Evolutionary conservation across 331 rosid genomes (phyloP).

Genomic region (Quercus lobata): DNA sequence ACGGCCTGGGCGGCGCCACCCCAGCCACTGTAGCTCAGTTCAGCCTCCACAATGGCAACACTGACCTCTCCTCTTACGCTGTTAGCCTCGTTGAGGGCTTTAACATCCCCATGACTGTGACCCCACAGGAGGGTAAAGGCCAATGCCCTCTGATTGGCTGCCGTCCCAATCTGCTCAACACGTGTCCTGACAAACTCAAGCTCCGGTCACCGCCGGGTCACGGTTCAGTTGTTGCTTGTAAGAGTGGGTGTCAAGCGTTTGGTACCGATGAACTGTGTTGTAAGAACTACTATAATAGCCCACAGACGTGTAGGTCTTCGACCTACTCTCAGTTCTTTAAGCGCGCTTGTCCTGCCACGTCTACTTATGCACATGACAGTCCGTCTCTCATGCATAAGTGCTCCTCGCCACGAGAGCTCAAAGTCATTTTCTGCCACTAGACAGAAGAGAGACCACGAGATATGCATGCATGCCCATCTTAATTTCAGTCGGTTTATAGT

Average conservation of each 20-base stretch:
- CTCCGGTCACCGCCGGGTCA: slow-evolving; percentile 35
- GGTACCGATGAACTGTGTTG: slow-evolving; percentile 68
- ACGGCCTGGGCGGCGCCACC: slow-evolving; percentile 65
- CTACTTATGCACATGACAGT: slow-evolving; percentile 67
- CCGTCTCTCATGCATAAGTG: slow-evolving; percentile 86
- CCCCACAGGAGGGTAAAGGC: slow-evolving; percentile 90
- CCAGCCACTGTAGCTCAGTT: slow-evolving; percentile 73
- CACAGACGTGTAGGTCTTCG: slow-evolving; percentile 48
- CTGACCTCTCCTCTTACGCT: slow-evolving; percentile 67
- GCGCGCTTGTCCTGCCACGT: slow-evolving; percentile 66
- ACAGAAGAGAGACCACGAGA: too few species aligned
- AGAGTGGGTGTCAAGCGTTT: slow-evolving; percentile 90
- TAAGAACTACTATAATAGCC: slow-evolving; percentile 63
- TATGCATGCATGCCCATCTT: too few species aligned
- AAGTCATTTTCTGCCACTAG: slow-evolving; percentile 87
- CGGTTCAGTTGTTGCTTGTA: slow-evolving; percentile 66
- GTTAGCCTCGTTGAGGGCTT: slow-evolving; percentile 94
- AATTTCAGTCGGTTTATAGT: too few species aligned
- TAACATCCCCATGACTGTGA: slow-evolving; percentile 68
- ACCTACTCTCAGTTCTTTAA: slow-evolving; percentile 59
- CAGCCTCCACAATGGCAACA: slow-evolving; percentile 59
- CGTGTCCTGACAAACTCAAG: slow-evolving; percentile 59
- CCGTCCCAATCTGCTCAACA: slow-evolving; percentile 42
- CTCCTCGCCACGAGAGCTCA: slow-evolving; percentile 84
- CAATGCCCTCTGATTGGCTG: slow-evolving; percentile 87